phyloP scores from a whole-genome alignment of 2,329 filamentous ascomycete genomes.

The Neopestalotiopsis rosae region DNA sequence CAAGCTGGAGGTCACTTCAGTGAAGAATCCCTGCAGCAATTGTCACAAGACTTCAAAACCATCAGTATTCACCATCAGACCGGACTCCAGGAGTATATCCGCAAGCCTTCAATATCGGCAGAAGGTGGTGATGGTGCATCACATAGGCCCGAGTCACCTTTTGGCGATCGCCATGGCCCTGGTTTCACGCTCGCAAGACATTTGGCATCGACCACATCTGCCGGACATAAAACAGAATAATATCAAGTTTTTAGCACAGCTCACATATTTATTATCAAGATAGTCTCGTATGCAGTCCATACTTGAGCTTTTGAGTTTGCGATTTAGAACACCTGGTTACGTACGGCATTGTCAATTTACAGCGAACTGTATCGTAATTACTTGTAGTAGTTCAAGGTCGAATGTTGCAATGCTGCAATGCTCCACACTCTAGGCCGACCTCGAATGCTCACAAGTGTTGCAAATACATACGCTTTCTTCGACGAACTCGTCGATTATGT shows the following conservation, averaged over 20 bases:
- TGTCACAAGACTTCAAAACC: conserved; percentile 7
- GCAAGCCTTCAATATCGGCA: neutral
- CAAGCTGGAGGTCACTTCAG: conserved; percentile 15
- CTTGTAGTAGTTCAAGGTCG: too few relatives aligned
- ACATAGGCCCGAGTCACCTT: neutral
- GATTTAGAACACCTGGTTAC: too few relatives aligned
- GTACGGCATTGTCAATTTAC: neutral
- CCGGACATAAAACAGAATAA: neutral
- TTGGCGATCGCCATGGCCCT: conserved; percentile 10
- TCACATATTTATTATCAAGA: neutral
- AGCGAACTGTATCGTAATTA: too few relatives aligned
- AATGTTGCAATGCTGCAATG: neutral
- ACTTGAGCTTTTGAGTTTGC: neutral
- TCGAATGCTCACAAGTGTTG: too few relatives aligned
- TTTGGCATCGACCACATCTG: too few relatives aligned
- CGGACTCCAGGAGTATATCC: neutral
- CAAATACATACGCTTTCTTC: too few relatives aligned
- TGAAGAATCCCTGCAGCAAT: conserved; percentile 11
- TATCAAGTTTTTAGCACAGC: neutral
- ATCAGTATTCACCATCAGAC: conserved; percentile 10
- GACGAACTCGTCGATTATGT: too few relatives aligned
- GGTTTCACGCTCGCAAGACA: conserved; percentile 1
- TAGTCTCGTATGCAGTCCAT: neutral
- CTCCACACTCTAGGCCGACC: too few relatives aligned
- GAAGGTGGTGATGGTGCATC: neutral